Base-by-base conservation (phyloP, 1,139 yeast species). In the Saccharomyces uvarum region DNA sequence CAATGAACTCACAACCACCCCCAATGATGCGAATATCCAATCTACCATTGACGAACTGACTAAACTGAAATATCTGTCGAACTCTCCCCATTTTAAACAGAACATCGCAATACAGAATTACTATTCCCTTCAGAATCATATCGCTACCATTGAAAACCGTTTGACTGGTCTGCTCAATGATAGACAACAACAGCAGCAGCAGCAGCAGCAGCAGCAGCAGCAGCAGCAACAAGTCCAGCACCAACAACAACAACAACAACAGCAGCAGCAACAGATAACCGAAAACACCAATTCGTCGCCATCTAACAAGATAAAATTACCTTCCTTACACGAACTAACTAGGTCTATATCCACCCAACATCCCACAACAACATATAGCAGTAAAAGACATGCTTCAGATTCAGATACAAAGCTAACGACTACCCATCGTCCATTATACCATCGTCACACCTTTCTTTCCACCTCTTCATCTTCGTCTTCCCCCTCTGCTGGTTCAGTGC, bases 401-500 rank as follows among this genome's bases (percentile, higher is more conserved):
- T 9, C 44, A 4, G 44, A 38, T 4, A 4, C 19, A 19, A 38
- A 38, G 7, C 9, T 2, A 9, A 38, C 6, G 7, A 9, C n/a
- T 4, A 3, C 11, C 5, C 21, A 38, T 38, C 24, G 5, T 38
- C n/a, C 44, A 38, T 19, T 38, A 16, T 38, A 38, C 24, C 44
- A 38, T 16, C 28, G 38, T 16, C 44, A 38, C 44, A 16, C 32
- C 11, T 13, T 44, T 32, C 31, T 21, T 33, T 13, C 31, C 16
- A 2, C 54, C 41, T 14, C 53, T n/a, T 29, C 53, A 33, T 46
- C 49, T 26, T 46, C 55, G 9, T 27, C 53, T 49, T 51, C 55
- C 6, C 47, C 28, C 32, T 14, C 51, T 16, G 51, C 44, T 16
- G 27, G 38, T 31, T 24, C 44, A 27, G 51, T 28, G 42, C 21